Evolutionary conservation across 164 flowering plant species (phyloP), one percentile per base, ranked within the genome.

Genomic region (Chimonanthus salicifolius): DNA sequence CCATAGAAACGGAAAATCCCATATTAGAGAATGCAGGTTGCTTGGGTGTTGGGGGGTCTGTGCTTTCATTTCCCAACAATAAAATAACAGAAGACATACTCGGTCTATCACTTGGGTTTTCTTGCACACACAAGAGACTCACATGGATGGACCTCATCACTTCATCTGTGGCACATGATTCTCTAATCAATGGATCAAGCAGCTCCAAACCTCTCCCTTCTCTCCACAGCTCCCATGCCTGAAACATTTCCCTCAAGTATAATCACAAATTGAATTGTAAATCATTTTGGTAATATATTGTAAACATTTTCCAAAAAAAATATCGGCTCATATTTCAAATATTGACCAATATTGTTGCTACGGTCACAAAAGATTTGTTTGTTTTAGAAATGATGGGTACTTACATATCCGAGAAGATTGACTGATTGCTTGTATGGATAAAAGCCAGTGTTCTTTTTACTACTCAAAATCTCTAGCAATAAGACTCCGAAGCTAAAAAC

Each of bases 401-500:
- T 63, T 33, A 63, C 45, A 48, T 13, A 69, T 69, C 43, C 45
- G 5, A 49, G 43, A 48, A 47, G 45, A 6, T 69, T 69, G 47
- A 49, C 8, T 13, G 58, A 33, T 6, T 1, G 3, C 33, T 49
- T 4, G 9, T n/a, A 4, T n/a, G 2, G 33, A 69, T 51, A 67
- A 45, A 33, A 44, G 18, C 70, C 21, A 0, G 49, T 65, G 63
- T 54, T 67, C 45, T 10, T 73, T 60, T 50, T 73, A 2, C 64
- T 65, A 54, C 47, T 50, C 5, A 51, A n/a, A 46, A 65, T 50
- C 33, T 73, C 70, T 10, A 65, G 33, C 1, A 67, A 8, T 62
- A 60, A 47, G 2, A 68, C 71, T 68, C 66, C 71, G 7, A 68
- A 74, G 47, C 66, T 74, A 16, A n/a, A 58, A 21, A 74, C 71